Evolutionary conservation across 1,284 basidiomycete genomes (phyloP).

Genomic region (Vanrija sp.): DNA sequence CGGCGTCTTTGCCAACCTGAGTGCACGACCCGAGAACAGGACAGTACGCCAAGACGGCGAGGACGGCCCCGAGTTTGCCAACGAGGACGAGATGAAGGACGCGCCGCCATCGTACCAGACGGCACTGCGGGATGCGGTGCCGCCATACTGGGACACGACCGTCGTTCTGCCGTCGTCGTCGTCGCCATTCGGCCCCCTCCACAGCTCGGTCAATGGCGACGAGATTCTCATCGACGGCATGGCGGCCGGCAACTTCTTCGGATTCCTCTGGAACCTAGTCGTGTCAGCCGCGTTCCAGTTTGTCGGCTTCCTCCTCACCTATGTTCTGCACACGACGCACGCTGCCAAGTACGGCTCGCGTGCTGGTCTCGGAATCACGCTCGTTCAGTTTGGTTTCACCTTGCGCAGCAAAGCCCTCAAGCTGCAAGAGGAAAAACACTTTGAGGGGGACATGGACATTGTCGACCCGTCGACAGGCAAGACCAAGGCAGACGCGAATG

Average conservation of each 20-base stretch:
- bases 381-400: slow-evolving; percentile 90
- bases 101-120: slow-evolving; percentile 84
- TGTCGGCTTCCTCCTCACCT: slow-evolving; percentile 89
- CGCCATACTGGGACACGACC: slow-evolving; percentile 96
- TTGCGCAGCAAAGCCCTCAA: slow-evolving; percentile 56
- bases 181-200: slow-evolving; percentile 51
- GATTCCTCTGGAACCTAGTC: slow-evolving; percentile 57
- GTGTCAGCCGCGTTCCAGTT: slow-evolving; percentile 97
- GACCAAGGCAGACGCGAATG: slow-evolving; percentile 27
- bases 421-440: slow-evolving; percentile 39
- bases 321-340: slow-evolving; percentile 88
- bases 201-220: slow-evolving; percentile 50
- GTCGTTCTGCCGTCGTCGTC: slow-evolving; percentile 62
- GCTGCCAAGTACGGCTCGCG: slow-evolving; percentile 91
- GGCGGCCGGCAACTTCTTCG: slow-evolving; percentile 54
- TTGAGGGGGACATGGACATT: slow-evolving; percentile 38
- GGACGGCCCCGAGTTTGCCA: slow-evolving; percentile 61
- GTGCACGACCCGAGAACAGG: slow-evolving; percentile 71
- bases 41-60: slow-evolving; percentile 57
- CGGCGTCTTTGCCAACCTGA: slow-evolving; percentile 93
- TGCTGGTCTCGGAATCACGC: slow-evolving; percentile 87
- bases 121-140: slow-evolving; percentile 86
- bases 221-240: slow-evolving; percentile 58
- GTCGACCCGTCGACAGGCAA: slow-evolving; percentile 24
- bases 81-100: slow-evolving; percentile 75